Evolutionary conservation across 176 grass and related monocot species (phyloP), one percentile per base, ranked within the genome.

Genomic region (Bonia amplexicaulis): DNA sequence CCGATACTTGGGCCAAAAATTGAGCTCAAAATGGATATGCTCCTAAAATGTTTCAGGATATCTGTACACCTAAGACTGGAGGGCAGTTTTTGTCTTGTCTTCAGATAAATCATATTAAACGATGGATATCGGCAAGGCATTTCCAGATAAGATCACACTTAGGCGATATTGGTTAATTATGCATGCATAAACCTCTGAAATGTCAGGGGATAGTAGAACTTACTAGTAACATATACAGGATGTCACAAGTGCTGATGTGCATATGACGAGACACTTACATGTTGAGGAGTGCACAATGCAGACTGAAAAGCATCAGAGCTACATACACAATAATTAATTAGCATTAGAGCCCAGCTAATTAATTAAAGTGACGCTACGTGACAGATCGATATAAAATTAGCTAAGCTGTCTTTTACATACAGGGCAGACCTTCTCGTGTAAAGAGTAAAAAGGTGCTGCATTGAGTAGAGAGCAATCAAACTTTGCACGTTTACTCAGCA

Each of bases 401-500:
- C 20, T 40, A 63, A 59, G 76, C 16, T 11, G 27, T 80, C 69
- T 33, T 60, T 16, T 29, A 67, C 42, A 19, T 10, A 1, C n/a
- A 4, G 69, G 23, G 26, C 16, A 66, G 42, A 44, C 12, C 77
- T 48, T 62, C 4, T 22, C 2, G 17, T 46, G 51, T 59, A 64
- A 62, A 80, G 26, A 53, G 51, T 59, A 64, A 62, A 80, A 37
- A 53, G 46, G 61, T 48, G 1, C 42, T 23, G 14, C 15, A 23
- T 83, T 67, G 80, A 87, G 84, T 87, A 12, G 17, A 68, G 23
- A 66, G 6, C 67, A 90, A 90, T 80, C 89, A 90, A 90, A 87
- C 73, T 17, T 66, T 27, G 39, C 74, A 83, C 48, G 84, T 58
- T 87, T 83, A 82, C 59, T 86, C 65, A 39, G 58, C 55, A 41